Evolutionary conservation across 140 eudicot species (phyloP), one percentile per base, ranked within the genome.

Genomic region (Stevia rebaudiana): DNA sequence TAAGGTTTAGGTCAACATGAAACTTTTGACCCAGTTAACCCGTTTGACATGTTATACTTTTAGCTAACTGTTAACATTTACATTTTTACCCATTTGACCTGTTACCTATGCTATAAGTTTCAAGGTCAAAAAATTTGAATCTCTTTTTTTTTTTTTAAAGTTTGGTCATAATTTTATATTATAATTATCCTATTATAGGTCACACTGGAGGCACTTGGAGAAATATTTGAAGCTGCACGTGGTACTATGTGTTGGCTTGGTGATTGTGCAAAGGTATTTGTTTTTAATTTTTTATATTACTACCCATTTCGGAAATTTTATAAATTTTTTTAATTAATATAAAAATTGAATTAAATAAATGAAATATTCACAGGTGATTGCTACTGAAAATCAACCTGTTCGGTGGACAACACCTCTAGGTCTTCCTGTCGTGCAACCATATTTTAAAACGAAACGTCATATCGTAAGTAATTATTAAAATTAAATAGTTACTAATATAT

Each of bases 201-300:
- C 43, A 91, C 98, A 25, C 21, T 91, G 69, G 86, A 95, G 56
- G 96, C 98, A 28, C 98, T 91, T 55, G 96, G 80, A 48, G 96
- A 87, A 81, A 71, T 91, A 79, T 91, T 91, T 68, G 82, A 81
- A 83, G 96, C 88, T 65, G 98, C 98, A 61, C 91, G 98, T 4
- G 79, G 83, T 52, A 91, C 87, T 74, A 91, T 91, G 98, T 79
- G 76, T 47, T 91, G 98, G 98, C 98, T 91, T 70, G 98, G 96
- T 65, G 95, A 87, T 65, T 91, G 98, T 74, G 98, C 98, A 50
- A 91, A 91, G 96, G 98, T 86, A 56, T 58, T 8, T 4, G 70
- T n/a, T n/a, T n/a, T n/a, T n/a, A n/a, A 28, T 48, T 68, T 67
- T 68, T 2, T 37, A 11, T 62, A 37, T 61, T 24, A 19, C 12